phyloP scores from a whole-genome alignment of 176 grass and related monocot species.

The Eragrostis curvula region DNA sequence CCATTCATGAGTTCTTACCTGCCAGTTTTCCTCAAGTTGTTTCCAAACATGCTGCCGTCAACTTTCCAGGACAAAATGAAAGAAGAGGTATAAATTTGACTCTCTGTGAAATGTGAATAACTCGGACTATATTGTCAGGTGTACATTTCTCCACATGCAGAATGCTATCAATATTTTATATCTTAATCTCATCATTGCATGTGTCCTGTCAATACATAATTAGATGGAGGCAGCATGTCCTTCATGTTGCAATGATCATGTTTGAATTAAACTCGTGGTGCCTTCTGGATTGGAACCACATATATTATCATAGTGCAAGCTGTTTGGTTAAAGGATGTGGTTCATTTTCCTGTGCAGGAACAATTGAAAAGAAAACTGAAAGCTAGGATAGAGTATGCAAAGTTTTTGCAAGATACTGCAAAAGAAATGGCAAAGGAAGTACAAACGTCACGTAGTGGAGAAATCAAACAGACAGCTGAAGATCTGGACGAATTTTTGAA shows the following conservation, averaged over 20 bases:
- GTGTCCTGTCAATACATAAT: background rate
- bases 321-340: constrained; percentile 22
- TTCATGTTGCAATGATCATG: constrained; percentile 2
- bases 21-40: constrained; percentile 84
- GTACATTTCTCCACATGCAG: background rate
- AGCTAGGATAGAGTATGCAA: constrained; percentile 95
- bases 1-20: constrained; percentile 96
- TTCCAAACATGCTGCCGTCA: constrained; percentile 93
- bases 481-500: constrained; percentile 93
- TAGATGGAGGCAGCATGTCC: background rate
- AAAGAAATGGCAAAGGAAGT: constrained; percentile 99
- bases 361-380: constrained; percentile 90
- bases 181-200: background rate
- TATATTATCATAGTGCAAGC: constrained; percentile 10
- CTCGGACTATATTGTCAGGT: constrained; percentile 12
- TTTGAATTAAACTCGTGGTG: constrained; percentile 36
- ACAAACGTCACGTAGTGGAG: constrained; percentile 80
- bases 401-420: constrained; percentile 98
- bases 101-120: background rate
- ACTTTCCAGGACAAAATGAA: constrained; percentile 96
- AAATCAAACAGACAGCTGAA: constrained; percentile 94
- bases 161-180: constrained; percentile 19
- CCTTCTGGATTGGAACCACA: constrained; percentile 11
- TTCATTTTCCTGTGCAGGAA: constrained; percentile 62
- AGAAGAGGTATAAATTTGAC: constrained; percentile 59